These are phyloP conservation scores for Kandelia obovata DNA, from an alignment of 345 rosid species.

Conservation along the genomic window DNA sequence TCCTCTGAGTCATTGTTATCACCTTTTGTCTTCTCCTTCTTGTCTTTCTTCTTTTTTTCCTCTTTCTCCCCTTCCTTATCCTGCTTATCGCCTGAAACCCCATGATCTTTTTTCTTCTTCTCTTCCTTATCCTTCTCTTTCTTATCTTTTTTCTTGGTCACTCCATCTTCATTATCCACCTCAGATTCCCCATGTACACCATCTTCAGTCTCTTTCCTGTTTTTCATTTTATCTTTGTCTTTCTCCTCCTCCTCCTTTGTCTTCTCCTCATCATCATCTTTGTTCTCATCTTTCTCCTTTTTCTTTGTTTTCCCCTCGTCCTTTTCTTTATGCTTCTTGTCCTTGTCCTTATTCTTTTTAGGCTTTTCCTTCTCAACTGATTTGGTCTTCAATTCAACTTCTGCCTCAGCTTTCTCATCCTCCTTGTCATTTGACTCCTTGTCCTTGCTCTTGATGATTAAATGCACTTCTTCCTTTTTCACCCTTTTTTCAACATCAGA, in stretches of 20 bases:
- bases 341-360: conserved; percentile 4
- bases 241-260: neutral
- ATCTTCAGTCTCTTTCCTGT: conserved; percentile 1
- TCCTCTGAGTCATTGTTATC: conserved; percentile 7
- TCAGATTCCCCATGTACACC: neutral
- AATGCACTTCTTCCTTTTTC: conserved; percentile 51
- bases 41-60: neutral
- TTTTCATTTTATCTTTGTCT: neutral
- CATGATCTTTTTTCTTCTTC: conserved; percentile 8
- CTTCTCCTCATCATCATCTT: conserved; percentile 8
- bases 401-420: conserved; percentile 39
- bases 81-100: conserved; percentile 5
- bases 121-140: neutral
- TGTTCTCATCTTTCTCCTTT: neutral
- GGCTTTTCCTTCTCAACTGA: conserved; percentile 51
- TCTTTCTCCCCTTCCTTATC: conserved; percentile 8
- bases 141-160: neutral
- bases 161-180: conserved; percentile 7
- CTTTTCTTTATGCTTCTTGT: conserved; percentile 10
- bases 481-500: conserved; percentile 32
- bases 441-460: conserved; percentile 50
- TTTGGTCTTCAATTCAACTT: conserved; percentile 57
- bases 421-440: conserved; percentile 25
- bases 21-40: neutral
- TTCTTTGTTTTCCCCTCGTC: neutral